phyloP scores from a whole-genome alignment of 2,329 filamentous ascomycete genomes.

The Paraconiothyrium sp. region DNA sequence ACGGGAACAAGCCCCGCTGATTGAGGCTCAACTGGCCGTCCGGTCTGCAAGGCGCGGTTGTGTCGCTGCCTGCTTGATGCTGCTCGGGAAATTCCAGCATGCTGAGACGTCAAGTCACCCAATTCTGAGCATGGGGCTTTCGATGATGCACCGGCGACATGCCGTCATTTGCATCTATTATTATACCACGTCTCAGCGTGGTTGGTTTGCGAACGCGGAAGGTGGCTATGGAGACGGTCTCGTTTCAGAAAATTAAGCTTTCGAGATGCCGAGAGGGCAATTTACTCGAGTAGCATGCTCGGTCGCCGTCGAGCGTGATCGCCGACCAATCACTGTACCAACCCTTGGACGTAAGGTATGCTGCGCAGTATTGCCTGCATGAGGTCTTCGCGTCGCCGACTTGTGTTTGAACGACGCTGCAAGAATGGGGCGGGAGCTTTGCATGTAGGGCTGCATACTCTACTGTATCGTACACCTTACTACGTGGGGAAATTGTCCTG shows the following conservation, averaged over 20 bases:
- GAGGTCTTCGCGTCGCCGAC: background rate
- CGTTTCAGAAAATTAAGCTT: constrained; percentile 22
- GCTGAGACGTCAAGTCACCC: background rate
- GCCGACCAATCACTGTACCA: background rate
- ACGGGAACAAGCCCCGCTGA: constrained; percentile 12
- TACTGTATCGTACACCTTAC: constrained; percentile 7
- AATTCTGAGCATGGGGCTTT: background rate
- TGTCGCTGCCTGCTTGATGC: background rate
- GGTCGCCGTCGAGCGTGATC: constrained; percentile 7
- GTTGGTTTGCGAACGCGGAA: constrained; percentile 8
- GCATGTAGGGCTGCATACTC: background rate
- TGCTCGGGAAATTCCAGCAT: background rate
- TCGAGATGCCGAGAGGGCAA: constrained; percentile 6
- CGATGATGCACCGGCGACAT: background rate
- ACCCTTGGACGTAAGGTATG: background rate
- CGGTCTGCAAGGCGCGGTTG: constrained; percentile 11
- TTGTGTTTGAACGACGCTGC: background rate
- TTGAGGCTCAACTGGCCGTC: constrained; percentile 13
- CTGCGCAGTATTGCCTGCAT: background rate
- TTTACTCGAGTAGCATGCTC: background rate
- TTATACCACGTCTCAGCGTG: constrained; percentile 9
- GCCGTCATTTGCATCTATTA: constrained; percentile 14
- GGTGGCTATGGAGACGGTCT: constrained; percentile 19
- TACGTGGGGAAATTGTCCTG: background rate
- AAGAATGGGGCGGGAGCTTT: background rate